Percentiles rank a stretch among this genome's conserved stretches.
Evolutionary conservation across 345 rosid genomes (phyloP).

Genomic region (Citrus glauca): DNA sequence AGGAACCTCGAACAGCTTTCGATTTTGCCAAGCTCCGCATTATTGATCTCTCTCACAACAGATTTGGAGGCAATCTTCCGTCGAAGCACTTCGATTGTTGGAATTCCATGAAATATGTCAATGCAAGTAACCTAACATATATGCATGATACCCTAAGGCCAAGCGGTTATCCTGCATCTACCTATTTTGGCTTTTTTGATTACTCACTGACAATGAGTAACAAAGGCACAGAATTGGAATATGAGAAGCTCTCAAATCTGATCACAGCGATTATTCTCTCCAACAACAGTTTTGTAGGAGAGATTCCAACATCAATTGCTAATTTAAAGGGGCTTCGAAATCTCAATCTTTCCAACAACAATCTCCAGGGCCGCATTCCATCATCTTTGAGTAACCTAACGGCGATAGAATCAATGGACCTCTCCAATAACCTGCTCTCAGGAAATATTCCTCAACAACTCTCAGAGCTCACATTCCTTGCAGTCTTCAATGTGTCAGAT

Average conservation of each 20-base stretch:
- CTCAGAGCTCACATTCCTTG: no score
- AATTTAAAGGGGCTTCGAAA: no score
- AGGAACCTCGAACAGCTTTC: neutral
- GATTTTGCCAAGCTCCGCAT: constrained; percentile 1
- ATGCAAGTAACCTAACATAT: neutral
- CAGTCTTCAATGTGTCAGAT: no score
- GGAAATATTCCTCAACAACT: no score
- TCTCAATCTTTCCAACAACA: no score
- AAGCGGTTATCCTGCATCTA: rapidly evolving
- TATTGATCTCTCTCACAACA: constrained; percentile 4
- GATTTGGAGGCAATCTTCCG: constrained; percentile 8
- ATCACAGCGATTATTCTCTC: neutral
- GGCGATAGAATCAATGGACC: no score
- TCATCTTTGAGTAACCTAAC: no score
- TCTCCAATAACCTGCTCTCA: no score
- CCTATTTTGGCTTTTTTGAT: neutral
- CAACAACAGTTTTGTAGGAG: neutral
- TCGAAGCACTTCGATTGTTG: constrained; percentile 4
- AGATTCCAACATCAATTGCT: neutral
- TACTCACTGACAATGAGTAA: neutral
- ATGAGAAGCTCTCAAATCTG: neutral
- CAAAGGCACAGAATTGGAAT: neutral
- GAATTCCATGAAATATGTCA: constrained; percentile 20
- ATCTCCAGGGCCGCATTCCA: no score
- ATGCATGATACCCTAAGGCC: rapidly evolving